A percentile compares a stretch with the other conserved stretches of the same genome.
phyloP scores from a whole-genome alignment of 2,329 filamentous ascomycete species.

The Stenocarpella maydis region DNA sequence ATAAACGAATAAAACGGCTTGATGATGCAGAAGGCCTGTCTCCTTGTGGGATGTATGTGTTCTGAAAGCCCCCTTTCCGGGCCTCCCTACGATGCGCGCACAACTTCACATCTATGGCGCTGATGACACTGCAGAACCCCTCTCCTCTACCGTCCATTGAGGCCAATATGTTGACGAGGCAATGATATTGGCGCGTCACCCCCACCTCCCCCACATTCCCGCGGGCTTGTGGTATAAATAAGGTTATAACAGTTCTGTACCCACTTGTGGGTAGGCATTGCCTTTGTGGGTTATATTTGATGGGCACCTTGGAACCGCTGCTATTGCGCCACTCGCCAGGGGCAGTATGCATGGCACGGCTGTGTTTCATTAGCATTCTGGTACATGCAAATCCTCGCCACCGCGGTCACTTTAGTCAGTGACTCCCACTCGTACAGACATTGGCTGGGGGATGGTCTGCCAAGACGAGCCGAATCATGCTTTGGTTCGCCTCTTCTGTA shows the following conservation, averaged over 20 bases:
- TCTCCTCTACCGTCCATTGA: not conserved
- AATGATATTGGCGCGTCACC: not conserved
- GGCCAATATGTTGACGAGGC: not conserved
- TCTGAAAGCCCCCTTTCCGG: not conserved
- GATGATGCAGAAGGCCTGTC: not conserved
- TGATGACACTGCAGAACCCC: not conserved
- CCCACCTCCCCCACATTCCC: not conserved
- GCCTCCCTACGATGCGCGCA: not conserved
- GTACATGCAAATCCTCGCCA: not conserved
- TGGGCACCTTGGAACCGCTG: not conserved
- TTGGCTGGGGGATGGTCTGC: not conserved
- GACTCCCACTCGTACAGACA: not conserved
- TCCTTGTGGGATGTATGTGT: not conserved
- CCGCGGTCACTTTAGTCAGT: too few relatives aligned
- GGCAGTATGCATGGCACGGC: not conserved
- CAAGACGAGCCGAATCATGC: not conserved
- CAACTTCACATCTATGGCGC: not conserved
- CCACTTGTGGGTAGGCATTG: not conserved
- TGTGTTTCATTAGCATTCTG: not conserved
- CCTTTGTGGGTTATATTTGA: not conserved
- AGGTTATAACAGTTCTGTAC: not conserved
- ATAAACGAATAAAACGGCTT: slow-evolving; percentile 12
- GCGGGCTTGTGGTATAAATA: not conserved
- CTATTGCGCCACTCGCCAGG: not conserved
- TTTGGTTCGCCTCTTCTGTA: not conserved